Evolutionary conservation across 2,329 filamentous ascomycete genomes (phyloP), one percentile per base, ranked within the genome.

Genomic region (Lecanosticta acicola): DNA sequence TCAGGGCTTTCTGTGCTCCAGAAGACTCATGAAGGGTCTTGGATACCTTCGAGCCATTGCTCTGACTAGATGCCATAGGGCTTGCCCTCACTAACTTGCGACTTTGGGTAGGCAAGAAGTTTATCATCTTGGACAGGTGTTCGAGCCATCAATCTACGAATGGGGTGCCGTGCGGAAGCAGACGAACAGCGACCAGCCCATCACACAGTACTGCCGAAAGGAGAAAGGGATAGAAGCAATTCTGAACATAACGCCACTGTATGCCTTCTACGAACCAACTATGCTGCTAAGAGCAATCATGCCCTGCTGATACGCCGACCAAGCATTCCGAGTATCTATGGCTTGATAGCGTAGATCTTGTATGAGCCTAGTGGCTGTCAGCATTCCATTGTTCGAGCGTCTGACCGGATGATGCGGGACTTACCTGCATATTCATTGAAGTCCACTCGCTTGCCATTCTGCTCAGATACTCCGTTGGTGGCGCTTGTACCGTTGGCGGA

Each of bases 1-100:
- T 80, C 57, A 59, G 61, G 54, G 57, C 50, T 34, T 65, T 63
- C 43, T 63, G 60, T 35, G 58, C 59, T 44, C 55, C 57, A 21
- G 58, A 62, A 11, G 39, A 38, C 14, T 21, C 41, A 17, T 46
- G 19, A 36, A 37, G 32, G n/a, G n/a, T n/a, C n/a, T n/a, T n/a
- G n/a, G n/a, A n/a, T n/a, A n/a, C n/a, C 24, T 11, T 5, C 7
- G 11, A 11, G 11, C 11, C 24, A 29, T 29, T 29, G 7, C 24
- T 29, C 24, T 5, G 24, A 5, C 24, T 29, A 29, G 24, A 29
- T 29, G 5, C 24, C 7, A 29, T 11, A 29, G 24, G 11, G n/a
- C n/a, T n/a, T n/a, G n/a, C n/a, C n/a, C n/a, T n/a, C n/a, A n/a
- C n/a, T n/a, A n/a, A n/a, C n/a, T n/a, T n/a, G n/a, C n/a, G n/a